A percentile compares a stretch with the other conserved stretches of the same genome.
These are phyloP conservation scores for Xylaria curta DNA, from an alignment of 495 filamentous ascomycete genomes.

Conservation along the genomic window DNA sequence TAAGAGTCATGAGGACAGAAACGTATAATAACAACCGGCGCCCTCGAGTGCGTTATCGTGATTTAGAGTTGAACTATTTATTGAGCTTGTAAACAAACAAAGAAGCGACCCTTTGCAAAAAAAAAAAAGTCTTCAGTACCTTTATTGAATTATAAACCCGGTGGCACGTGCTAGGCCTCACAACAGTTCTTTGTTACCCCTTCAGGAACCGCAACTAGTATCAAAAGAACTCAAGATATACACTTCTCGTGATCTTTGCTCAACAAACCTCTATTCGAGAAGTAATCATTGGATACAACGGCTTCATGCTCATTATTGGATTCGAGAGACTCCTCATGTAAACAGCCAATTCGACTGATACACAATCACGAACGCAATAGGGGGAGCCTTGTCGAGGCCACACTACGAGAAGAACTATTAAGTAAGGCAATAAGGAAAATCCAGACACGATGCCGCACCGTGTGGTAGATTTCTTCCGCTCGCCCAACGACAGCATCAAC, in stretches of 20 bases:
- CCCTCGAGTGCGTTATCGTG: constrained; percentile 1
- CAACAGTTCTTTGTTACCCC: background rate
- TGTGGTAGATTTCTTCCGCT: constrained; percentile 57
- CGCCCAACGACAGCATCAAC: constrained; percentile 44
- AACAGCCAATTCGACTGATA: no score
- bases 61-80: background rate
- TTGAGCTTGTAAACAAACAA: background rate
- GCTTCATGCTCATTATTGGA: no score
- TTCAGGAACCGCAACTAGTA: background rate
- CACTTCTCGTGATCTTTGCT: no score
- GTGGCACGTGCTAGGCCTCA: background rate
- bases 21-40: constrained; percentile 18
- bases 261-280: no score
- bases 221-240: background rate
- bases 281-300: no score
- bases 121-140: background rate
- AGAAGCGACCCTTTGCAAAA: background rate
- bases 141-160: background rate
- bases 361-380: background rate
- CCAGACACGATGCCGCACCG: constrained; percentile 56
- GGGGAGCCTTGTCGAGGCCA: background rate
- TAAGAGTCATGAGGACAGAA: constrained; percentile 28
- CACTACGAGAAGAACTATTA: background rate
- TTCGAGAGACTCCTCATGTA: no score
- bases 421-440: background rate